A percentile compares a stretch with the other conserved stretches of the same genome.
phyloP scores from a whole-genome alignment of 345 rosid species.

The Hibiscus syriacus region DNA sequence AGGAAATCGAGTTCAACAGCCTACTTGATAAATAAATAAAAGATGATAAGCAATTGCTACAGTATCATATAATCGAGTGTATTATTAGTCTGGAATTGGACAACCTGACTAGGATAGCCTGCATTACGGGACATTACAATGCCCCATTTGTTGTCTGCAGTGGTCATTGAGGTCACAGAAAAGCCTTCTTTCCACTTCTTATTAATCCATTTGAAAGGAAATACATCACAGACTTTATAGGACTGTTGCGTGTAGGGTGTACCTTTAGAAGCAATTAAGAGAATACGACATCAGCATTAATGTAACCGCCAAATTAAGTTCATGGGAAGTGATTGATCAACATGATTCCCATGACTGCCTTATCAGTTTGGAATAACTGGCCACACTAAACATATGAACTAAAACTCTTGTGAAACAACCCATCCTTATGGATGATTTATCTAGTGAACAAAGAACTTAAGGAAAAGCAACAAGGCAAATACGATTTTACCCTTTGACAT shows the following conservation, averaged over 20 bases:
- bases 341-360: background rate
- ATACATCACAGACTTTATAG: slow-evolving; percentile 82
- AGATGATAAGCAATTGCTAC: background rate
- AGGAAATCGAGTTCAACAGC: slow-evolving; percentile 93
- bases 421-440: no score
- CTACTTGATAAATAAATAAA: slow-evolving; percentile 10
- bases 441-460: no score
- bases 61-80: background rate
- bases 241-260: slow-evolving; percentile 80
- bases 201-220: slow-evolving; percentile 95
- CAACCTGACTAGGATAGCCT: slow-evolving; percentile 70
- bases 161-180: slow-evolving; percentile 83
- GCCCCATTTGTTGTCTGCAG: slow-evolving; percentile 82
- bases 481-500: slow-evolving; percentile 77
- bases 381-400: no score
- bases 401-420: no score
- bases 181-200: slow-evolving; percentile 97
- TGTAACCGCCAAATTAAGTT: background rate
- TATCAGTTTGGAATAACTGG: background rate
- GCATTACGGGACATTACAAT: slow-evolving; percentile 93
- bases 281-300: background rate
- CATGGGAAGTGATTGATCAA: background rate
- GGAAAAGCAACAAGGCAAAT: background rate
- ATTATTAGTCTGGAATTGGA: background rate
- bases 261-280: slow-evolving; percentile 29